Evolutionary conservation across 2,329 filamentous ascomycete genomes (phyloP), one percentile per base, ranked within the genome.

Genomic region (Dactylonectria estremocensis): DNA sequence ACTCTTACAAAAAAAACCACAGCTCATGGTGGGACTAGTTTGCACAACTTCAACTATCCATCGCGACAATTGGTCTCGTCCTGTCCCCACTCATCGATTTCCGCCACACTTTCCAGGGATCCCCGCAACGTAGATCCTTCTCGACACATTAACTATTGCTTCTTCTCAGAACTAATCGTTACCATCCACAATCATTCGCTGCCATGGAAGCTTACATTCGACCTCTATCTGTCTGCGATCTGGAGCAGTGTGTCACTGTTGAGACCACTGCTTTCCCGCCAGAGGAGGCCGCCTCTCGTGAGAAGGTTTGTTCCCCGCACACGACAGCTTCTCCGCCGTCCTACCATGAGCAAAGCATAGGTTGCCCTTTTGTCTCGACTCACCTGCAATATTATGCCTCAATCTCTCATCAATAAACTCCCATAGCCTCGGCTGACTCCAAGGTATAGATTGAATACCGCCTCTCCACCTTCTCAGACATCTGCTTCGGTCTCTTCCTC

Each of bases 181-280:
- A 9, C 22, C 35, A 35, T 13, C 24, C 14, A 46, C 46, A 40
- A 18, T 31, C 33, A 22, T 35, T 37, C 22, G 9, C 24, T 10
- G 59, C 8, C 20, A 78, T 75, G 72, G 66, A 68, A 14, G 56
- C 71, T 0, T 79, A 77, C 53, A 71, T 77, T 20, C 71, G 76
- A 13, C 68, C 68, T 16, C 57, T 78, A 10, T 63, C 58, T 4
- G 60, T 77, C 3, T 4, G 45, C 2, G 77, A 79, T 43, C 68
- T 79, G 0, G 72, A 78, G 6, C 65, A 66, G 13, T 77, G 72
- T 5, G 55, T 64, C 1, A 52, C 60, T 5, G 72, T 79, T 2
- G 77, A 79, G 31, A 69, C 76, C 1, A 71, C 76, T 0, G 76
- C 77, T 0, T 79, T 79, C 46, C 77, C 77, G 5, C 73, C 77